Evolutionary conservation across 805 yeast genomes (phyloP).

Genomic region (Saccharomyces kudriavzevii): DNA sequence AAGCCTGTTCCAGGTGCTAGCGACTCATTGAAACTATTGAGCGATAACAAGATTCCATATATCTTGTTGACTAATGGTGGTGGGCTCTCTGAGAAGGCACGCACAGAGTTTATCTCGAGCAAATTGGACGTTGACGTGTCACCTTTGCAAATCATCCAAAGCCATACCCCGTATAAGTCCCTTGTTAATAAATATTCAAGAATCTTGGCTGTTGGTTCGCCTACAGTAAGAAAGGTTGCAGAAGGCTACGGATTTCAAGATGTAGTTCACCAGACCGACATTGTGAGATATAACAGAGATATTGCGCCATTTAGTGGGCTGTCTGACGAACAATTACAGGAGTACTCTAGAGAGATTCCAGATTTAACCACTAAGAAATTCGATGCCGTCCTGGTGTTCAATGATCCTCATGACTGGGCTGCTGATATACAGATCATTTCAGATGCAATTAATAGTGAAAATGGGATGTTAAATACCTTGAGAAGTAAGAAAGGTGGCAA

Average conservation of each 20-base stretch:
- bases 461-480: constrained; percentile 58
- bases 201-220: constrained; percentile 76
- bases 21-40: constrained; percentile 48
- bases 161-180: constrained; percentile 78
- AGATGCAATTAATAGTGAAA: constrained; percentile 58
- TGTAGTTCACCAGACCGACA: constrained; percentile 67
- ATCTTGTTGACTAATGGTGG: constrained; percentile 89
- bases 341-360: constrained; percentile 26
- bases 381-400: constrained; percentile 75
- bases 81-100: constrained; percentile 57
- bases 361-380: constrained; percentile 35
- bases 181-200: constrained; percentile 46
- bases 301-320: constrained; percentile 77
- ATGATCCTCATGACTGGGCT: constrained; percentile 85
- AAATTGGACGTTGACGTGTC: constrained; percentile 38
- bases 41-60: constrained; percentile 56
- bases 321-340: constrained; percentile 42
- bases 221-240: constrained; percentile 64
- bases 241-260: constrained; percentile 66
- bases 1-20: constrained; percentile 58
- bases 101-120: constrained; percentile 46
- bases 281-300: constrained; percentile 47
- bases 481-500: constrained; percentile 29
- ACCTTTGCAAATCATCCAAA: constrained; percentile 64
- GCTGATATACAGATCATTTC: constrained; percentile 71